Conservation (phyloP, 164 flowering plant species). For the Echeveria elegans region DNA sequence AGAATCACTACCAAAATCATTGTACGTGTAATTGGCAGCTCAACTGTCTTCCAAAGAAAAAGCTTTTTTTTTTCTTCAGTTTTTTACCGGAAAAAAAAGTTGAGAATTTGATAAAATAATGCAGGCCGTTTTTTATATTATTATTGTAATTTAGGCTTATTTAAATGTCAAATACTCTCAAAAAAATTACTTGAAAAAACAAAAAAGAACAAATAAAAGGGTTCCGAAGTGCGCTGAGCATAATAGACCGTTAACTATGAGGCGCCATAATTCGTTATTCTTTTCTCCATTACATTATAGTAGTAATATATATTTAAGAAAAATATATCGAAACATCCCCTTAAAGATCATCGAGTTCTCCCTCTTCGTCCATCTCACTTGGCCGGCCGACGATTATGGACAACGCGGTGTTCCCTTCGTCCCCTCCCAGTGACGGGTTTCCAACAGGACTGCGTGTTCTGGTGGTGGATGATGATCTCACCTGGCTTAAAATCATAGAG, state of each 20-base stretch:
- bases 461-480: slow-evolving; percentile 92
- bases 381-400: slow-evolving; percentile 22
- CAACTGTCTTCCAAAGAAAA: background rate
- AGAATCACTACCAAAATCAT: slow-evolving; percentile 3
- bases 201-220: background rate
- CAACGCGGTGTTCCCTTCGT: slow-evolving; percentile 27
- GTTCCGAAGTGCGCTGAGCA: background rate
- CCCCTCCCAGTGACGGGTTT: slow-evolving; percentile 42
- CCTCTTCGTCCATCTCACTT: slow-evolving; percentile 8
- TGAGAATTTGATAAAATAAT: too few relatives aligned
- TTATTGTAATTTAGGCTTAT: too few relatives aligned
- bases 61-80: background rate
- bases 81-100: background rate
- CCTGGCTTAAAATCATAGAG: slow-evolving; percentile 84
- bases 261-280: slow-evolving; percentile 32
- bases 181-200: too few relatives aligned
- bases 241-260: slow-evolving; percentile 19
- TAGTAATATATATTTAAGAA: slow-evolving; percentile 8
- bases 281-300: slow-evolving; percentile 12
- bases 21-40: background rate
- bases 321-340: background rate
- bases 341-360: slow-evolving; percentile 4
- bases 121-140: too few relatives aligned
- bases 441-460: slow-evolving; percentile 90
- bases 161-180: too few relatives aligned